A percentile compares a stretch with the other conserved stretches of the same genome.
phyloP scores from a whole-genome alignment of 2,329 filamentous ascomycete species.

The Bisporella sp. region DNA sequence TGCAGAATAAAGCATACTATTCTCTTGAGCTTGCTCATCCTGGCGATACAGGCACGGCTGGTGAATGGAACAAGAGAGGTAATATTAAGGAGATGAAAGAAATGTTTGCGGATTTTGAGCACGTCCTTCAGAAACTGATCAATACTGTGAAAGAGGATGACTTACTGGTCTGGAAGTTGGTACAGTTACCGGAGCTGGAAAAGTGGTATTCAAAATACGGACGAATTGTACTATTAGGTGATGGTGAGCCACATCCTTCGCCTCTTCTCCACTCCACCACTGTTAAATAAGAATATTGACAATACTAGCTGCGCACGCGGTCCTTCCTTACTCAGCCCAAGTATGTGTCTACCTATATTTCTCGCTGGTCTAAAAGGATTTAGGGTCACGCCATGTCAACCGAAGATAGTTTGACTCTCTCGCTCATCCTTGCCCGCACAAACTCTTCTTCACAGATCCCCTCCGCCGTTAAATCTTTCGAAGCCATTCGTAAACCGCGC shows the following conservation, averaged over 20 bases:
- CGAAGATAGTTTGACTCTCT: too few species aligned
- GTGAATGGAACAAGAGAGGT: constrained; percentile 43
- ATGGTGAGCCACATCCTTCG: constrained; percentile 26
- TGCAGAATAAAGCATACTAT: constrained; percentile 49
- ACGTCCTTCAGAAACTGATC: constrained; percentile 31
- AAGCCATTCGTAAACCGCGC: constrained; percentile 37
- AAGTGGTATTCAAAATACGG: constrained; percentile 23
- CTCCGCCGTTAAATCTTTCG: constrained; percentile 34
- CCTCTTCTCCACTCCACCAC: too few species aligned
- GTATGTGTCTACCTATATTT: too few species aligned
- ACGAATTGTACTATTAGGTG: constrained; percentile 34
- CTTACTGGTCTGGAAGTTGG: constrained; percentile 8
- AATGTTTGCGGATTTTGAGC: constrained; percentile 8
- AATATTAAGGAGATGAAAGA: constrained; percentile 2
- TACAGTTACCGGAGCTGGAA: constrained; percentile 4
- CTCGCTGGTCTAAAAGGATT: too few species aligned
- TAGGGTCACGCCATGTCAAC: too few species aligned
- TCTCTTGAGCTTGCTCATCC: constrained; percentile 59
- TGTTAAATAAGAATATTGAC: too few species aligned
- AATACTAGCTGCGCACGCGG: too few species aligned
- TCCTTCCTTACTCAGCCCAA: too few species aligned
- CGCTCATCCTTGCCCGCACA: too few species aligned
- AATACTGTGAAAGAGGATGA: constrained; percentile 24
- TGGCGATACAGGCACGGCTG: constrained; percentile 46
- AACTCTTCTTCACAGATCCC: constrained; percentile 29